phyloP scores from a whole-genome alignment of 305 asterid species.

The Fraxinus latifolia region DNA sequence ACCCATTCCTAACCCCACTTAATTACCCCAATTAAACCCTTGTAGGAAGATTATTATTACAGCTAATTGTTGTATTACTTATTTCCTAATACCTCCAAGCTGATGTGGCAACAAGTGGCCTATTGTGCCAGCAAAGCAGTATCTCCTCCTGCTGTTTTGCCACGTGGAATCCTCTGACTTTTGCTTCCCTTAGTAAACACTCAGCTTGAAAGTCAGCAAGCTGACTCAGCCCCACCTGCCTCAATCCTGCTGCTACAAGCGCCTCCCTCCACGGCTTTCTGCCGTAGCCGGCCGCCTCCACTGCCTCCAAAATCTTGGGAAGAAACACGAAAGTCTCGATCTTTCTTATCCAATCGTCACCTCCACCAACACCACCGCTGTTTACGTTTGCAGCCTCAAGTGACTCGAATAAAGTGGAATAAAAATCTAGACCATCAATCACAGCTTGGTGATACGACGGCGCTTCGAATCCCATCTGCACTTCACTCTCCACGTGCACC shows the following conservation, averaged over 20 bases:
- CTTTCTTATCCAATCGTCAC: constrained; percentile 55
- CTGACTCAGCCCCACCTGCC: constrained; percentile 73
- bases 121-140: constrained; percentile 95
- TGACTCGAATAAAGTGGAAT: constrained; percentile 74
- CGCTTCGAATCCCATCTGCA: constrained; percentile 48
- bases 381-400: constrained; percentile 60
- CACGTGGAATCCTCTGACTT: constrained; percentile 84
- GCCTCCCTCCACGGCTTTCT: constrained; percentile 76
- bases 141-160: constrained; percentile 78
- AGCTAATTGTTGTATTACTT: not conserved
- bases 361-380: constrained; percentile 15
- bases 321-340: constrained; percentile 70
- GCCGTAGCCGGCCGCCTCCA: constrained; percentile 54
- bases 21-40: not conserved
- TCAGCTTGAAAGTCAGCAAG: constrained; percentile 88
- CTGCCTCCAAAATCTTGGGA: constrained; percentile 64
- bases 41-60: not conserved
- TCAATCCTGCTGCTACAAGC: constrained; percentile 63
- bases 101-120: constrained; percentile 83
- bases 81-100: constrained; percentile 66
- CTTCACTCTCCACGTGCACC: constrained; percentile 81
- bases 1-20: not conserved
- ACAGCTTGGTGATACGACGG: constrained; percentile 66
- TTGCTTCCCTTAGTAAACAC: constrained; percentile 63
- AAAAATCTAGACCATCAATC: constrained; percentile 78